phyloP scores from a whole-genome alignment of 441 rosid genomes.

The Cnidoscolus chayamansa region DNA sequence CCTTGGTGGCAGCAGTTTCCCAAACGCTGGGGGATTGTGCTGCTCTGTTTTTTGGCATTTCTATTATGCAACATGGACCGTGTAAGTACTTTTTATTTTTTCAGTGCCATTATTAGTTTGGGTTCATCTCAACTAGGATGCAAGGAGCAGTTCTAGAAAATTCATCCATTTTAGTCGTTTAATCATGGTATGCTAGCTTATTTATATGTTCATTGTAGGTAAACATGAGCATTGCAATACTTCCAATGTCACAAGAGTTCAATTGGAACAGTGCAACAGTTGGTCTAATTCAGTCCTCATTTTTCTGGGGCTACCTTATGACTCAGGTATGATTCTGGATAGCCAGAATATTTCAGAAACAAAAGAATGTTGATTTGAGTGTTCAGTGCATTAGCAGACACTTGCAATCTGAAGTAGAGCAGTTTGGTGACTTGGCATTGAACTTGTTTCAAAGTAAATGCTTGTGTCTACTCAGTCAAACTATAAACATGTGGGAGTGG shows the following conservation, averaged over 20 bases:
- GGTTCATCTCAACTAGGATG: constrained; percentile 5
- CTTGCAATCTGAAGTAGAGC: constrained; percentile 3
- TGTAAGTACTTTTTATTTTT: constrained; percentile 41
- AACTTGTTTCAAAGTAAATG: constrained; percentile 1
- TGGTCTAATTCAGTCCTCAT: constrained; percentile 96
- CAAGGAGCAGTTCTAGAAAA: constrained; percentile 1
- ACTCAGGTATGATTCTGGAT: constrained; percentile 61
- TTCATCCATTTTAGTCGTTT: constrained; percentile 2
- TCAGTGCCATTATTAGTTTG: not conserved
- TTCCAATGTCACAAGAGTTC: constrained; percentile 94
- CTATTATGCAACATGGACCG: constrained; percentile 97
- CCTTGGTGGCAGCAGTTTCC: constrained; percentile 88
- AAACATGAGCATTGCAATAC: constrained; percentile 98
- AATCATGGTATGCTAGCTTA: constrained; percentile 13
- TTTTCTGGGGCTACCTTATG: constrained; percentile 97
- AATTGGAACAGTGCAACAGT: constrained; percentile 96
- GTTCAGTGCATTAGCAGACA: constrained; percentile 7
- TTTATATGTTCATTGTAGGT: constrained; percentile 50
- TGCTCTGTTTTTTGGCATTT: constrained; percentile 83
- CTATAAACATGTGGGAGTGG: not conserved
- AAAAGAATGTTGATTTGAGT: constrained; percentile 2
- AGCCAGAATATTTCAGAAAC: not conserved
- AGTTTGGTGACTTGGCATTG: not conserved
- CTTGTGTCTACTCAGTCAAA: not conserved
- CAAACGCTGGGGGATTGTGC: constrained; percentile 82